These are phyloP conservation scores for Hsuehochloa calcarea DNA, from an alignment of 176 grass and related monocot genomes.

Conservation along the genomic window DNA sequence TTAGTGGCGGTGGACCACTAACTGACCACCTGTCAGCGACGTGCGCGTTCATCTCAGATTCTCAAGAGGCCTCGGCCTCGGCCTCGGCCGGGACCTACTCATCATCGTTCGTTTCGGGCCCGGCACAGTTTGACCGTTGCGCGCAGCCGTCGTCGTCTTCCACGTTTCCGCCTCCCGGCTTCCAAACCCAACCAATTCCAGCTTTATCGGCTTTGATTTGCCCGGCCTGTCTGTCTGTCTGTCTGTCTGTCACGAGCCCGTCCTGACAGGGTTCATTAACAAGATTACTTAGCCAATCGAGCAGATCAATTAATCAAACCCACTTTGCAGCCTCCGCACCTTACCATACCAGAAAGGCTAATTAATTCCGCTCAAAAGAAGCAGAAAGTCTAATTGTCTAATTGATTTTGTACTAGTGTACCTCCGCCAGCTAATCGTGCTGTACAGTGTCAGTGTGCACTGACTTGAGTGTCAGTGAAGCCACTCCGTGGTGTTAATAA, in stretches of 20 bases:
- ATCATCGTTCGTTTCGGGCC: too few species aligned
- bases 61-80: too few species aligned
- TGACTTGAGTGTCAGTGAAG: background rate
- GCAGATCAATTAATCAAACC: background rate
- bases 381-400: background rate
- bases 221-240: background rate
- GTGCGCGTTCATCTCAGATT: too few species aligned
- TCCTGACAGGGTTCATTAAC: background rate
- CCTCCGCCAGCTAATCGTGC: background rate
- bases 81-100: too few species aligned
- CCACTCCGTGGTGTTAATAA: background rate
- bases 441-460: background rate
- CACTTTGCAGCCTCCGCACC: background rate
- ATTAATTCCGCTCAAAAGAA: background rate
- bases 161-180: too few species aligned
- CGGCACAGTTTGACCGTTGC: too few species aligned
- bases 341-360: background rate
- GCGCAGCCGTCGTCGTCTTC: too few species aligned
- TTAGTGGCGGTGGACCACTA: too few species aligned
- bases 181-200: too few species aligned
- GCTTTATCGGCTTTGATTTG: too few species aligned
- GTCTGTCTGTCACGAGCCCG: background rate
- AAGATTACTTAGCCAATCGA: background rate
- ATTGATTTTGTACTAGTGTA: background rate
- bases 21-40: too few species aligned